Evolutionary conservation across 805 yeast species (phyloP), one percentile per base, ranked within the genome.

Genomic region (Pichia exigua): DNA sequence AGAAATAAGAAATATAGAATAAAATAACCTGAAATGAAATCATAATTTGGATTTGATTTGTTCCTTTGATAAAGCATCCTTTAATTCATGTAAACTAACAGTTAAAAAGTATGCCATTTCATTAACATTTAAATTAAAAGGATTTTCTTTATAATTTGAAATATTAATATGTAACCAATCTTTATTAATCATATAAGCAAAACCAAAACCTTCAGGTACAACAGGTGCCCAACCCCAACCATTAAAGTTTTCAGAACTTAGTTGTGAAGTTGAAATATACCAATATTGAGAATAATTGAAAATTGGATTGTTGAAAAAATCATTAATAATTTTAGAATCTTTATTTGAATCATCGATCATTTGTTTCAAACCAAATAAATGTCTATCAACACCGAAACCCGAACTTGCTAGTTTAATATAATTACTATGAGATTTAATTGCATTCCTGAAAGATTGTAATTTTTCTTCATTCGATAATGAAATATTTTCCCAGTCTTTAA

Each of bases 191-290:
- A 90, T 88, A 73, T 92, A 92, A 10, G 96, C 97, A 56, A 88
- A 76, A 9, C 98, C 99, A 62, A 87, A 83, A 10, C 99, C 99
- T 55, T 85, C 87, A 64, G 91, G 96, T 60, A 86, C 82, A 47
- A 94, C 98, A 67, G 95, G 96, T 20, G 96, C 81, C 88, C 90
- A 92, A 35, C 99, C 99, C 76, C 91, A 92, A 44, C 95, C 91
- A 66, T 89, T 89, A 70, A 89, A 87, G 68, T 74, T 75, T 61
- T 84, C 87, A 6, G 95, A 85, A 10, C 94, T 85, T 58, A 92
- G 75, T 70, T 92, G 98, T 1, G 97, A 89, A 2, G 96, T 82
- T 20, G 95, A 86, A 48, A 92, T 67, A 67, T 77, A 83, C 99
- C 99, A 92, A 45, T 87, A 79, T 32, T 82, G 73, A 7, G 95